Evolutionary conservation across 805 yeast genomes (phyloP), one percentile per base, ranked within the genome.

Genomic region (Suhomyces emberorum): DNA sequence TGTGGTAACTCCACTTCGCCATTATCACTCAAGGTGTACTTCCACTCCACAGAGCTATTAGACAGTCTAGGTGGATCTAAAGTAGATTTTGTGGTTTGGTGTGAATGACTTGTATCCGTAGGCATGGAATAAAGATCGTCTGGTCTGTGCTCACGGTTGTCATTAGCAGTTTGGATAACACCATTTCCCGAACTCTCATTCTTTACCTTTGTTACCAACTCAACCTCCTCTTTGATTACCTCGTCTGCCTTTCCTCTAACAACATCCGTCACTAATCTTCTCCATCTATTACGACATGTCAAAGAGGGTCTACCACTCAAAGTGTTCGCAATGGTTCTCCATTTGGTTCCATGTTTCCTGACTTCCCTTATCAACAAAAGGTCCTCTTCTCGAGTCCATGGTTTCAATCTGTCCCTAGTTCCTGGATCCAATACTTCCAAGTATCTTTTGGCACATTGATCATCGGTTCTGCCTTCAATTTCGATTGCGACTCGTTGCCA

Each of bases 271-370:
- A 83, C 82, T 22, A 87, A 75, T 52, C 85, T 88, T 48, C 96
- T 74, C 96, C 96, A 89, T 43, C 96, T 71, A 60, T 89, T 89
- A 43, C 98, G 69, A 57, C 96, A 88, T 0, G 95, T 87, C 39
- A 89, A 71, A 43, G 93, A 81, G 4, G 97, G 95, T 38, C 98
- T 66, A 30, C 89, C 83, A 27, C 75, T 72, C 70, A 89, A 76
- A 32, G 77, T 81, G 28, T 62, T 52, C 1, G 95, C 78, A 1
- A 89, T 83, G 1, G 83, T 77, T 49, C 93, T 74, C 98, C 98
- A 89, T 54, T 84, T 82, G 0, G 96, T 86, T 21, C 96, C 96
- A 54, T 79, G 76, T 25, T 59, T 56, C 49, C 79, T 78, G 15
- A 88, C 89, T 48, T 78, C 72, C 30, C 70, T 69, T n/a, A 88